Evolutionary conservation across 78 protist genomes (phyloP), one percentile per base, ranked within the genome.

Genomic region (Guillardia theta): DNA sequence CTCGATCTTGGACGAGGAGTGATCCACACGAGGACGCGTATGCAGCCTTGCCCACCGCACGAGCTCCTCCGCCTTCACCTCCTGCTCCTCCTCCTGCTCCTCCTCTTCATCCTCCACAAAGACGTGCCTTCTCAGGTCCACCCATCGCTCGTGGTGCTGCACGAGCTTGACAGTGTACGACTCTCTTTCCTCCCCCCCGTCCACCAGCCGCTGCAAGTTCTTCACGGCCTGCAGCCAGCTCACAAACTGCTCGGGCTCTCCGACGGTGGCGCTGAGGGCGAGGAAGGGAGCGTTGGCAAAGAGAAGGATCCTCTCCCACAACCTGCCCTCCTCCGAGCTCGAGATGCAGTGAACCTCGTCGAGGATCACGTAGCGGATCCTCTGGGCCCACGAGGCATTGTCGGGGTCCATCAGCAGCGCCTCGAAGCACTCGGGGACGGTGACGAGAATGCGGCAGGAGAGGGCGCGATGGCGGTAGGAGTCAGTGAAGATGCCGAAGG

Each of bases 311-410:
- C 48, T 45, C 48, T 78, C 90, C 90, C 90, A 78, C n/a, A 78
- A 8, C 41, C 90, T 45, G 45, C 90, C 90, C 50, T 37, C 45
- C 50, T 78, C 90, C 43, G 90, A 78, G 90, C 41, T 43, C 15
- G 90, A 78, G 54, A 98, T 77, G 54, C 43, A 88, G 95, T 98
- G 99, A 5, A 98, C 95, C 70, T 98, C 99, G 94, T 98, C 99
- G 44, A 97, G 93, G 39, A 98, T 95, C 41, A 97, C 93, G 94
- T 93, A 98, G 19, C 90, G 90, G 90, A 78, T 78, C 33, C 90
- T 18, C 50, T 43, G 90, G 43, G 90, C 90, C 90, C 90, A 78
- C 33, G 90, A 46, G 53, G 90, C 90, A 87, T 83, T 3, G 54
- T 83, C 36, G 19, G 50, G 48, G 36, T 92, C 8, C 36, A 94